These are phyloP conservation scores for Russula olivacea DNA, from an alignment of 768 basidiomycete genomes.

Conservation along the genomic window DNA sequence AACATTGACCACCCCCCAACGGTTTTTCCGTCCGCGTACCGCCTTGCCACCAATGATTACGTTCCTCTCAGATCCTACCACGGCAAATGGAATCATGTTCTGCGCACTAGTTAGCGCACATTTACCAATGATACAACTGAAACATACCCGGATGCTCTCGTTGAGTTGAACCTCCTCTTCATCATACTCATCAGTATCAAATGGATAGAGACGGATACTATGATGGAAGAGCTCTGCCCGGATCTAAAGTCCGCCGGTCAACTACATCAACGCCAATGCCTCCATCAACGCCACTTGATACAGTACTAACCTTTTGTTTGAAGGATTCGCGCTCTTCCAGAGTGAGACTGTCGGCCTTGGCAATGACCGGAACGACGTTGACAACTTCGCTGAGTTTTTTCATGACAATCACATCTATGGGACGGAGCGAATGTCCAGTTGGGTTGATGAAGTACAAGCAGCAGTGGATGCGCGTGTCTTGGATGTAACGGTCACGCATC, in stretches of 20 bases:
- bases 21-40: conserved; percentile 93
- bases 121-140: background rate
- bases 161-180: conserved; percentile 90
- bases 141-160: conserved; percentile 76
- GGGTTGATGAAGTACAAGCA: conserved; percentile 98
- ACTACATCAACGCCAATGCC: background rate
- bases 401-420: conserved; percentile 98
- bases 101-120: conserved; percentile 30
- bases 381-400: conserved; percentile 98
- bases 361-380: conserved; percentile 99
- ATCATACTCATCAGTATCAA: conserved; percentile 93
- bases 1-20: conserved; percentile 98
- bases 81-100: conserved; percentile 94
- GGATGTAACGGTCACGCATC: conserved; percentile 96
- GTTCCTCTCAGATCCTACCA: conserved; percentile 94
- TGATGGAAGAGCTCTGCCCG: conserved; percentile 87
- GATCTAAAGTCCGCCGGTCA: conserved; percentile 48
- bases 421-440: conserved; percentile 93
- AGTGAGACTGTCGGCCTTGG: conserved; percentile 93
- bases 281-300: conserved; percentile 14
- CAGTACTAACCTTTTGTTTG: conserved; percentile 71
- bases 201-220: conserved; percentile 93
- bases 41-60: conserved; percentile 95
- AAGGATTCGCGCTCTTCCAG: conserved; percentile 88
- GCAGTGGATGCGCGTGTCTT: conserved; percentile 98